These are phyloP conservation scores for Talaromyces sp. DNA, from an alignment of 2,329 filamentous ascomycete species.

Conservation along the genomic window DNA sequence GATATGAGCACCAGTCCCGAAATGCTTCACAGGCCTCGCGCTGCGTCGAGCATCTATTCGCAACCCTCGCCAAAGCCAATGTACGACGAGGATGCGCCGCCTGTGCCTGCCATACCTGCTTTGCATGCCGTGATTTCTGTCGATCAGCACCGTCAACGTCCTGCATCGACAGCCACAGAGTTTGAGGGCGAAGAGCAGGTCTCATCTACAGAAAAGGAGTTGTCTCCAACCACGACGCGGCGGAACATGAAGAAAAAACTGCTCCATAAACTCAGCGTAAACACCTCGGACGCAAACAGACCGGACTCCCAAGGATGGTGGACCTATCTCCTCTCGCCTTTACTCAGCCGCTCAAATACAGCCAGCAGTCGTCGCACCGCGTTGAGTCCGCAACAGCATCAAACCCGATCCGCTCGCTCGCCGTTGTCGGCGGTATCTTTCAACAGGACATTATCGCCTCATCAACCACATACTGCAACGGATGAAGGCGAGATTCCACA, in stretches of 20 bases:
- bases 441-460: neutral
- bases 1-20: constrained; percentile 22
- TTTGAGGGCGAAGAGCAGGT: constrained; percentile 34
- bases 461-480: neutral
- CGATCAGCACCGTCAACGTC: constrained; percentile 24
- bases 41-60: constrained; percentile 45
- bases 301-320: constrained; percentile 50
- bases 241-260: constrained; percentile 27
- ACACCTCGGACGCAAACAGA: constrained; percentile 33
- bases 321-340: constrained; percentile 46
- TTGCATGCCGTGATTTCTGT: constrained; percentile 23
- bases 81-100: constrained; percentile 32
- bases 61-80: constrained; percentile 34
- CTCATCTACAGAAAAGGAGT: constrained; percentile 16
- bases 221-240: constrained; percentile 23
- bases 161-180: constrained; percentile 35
- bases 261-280: constrained; percentile 34
- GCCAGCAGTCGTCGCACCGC: constrained; percentile 29
- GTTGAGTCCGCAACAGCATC: constrained; percentile 23
- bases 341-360: constrained; percentile 39
- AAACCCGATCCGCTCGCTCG: neutral
- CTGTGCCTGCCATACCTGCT: constrained; percentile 41
- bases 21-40: constrained; percentile 27
- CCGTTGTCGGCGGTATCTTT: constrained; percentile 21
- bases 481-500: constrained; percentile 17